Evolutionary conservation across 495 filamentous ascomycete species (phyloP), one percentile per base, ranked within the genome.

Genomic region (Annulohypoxylon moriforme): DNA sequence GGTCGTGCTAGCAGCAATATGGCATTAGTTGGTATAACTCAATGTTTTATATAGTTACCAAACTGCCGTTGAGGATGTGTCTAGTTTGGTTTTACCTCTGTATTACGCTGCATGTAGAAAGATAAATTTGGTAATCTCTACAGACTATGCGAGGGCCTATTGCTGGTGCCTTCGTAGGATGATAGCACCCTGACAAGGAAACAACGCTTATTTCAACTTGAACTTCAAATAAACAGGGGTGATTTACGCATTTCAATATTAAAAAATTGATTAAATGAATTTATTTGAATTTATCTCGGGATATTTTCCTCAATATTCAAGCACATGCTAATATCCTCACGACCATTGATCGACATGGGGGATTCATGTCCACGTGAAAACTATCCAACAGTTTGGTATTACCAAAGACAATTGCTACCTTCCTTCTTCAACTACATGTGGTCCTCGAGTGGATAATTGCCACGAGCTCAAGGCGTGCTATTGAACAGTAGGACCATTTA

Each of bases 251-350:
- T 36, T 20, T 18, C 18, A 38, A 11, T 6, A 24, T n/a, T n/a
- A 27, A 57, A 18, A 57, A 57, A 40, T 40, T 22, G 5, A 4
- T 40, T n/a, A 58, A 36, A 58, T 38, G 44, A 18, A 46, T 65
- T 65, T 65, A 53, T 47, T 60, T 47, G 20, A 69, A 59, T 70
- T 64, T 69, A 64, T 69, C 60, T 64, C 50, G 11, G 56, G n/a
- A 18, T 14, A 5, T 8, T 20, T 62, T 50, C 22, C 29, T 44
- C 6, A 20, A 53, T 40, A 47, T 47, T 34, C 40, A 49, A 11
- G n/a, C 16, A 8, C n/a, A 10, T n/a, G 22, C 14, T 49, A n/a
- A 52, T 29, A 38, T 22, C 16, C 42, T 52, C 44, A 50, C 24
- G 33, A 29, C 18, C 14, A 16, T 46, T 38, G 14, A 18, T 13